phyloP scores from a whole-genome alignment of 139 green algal species.

The Tetraselmis striata region DNA sequence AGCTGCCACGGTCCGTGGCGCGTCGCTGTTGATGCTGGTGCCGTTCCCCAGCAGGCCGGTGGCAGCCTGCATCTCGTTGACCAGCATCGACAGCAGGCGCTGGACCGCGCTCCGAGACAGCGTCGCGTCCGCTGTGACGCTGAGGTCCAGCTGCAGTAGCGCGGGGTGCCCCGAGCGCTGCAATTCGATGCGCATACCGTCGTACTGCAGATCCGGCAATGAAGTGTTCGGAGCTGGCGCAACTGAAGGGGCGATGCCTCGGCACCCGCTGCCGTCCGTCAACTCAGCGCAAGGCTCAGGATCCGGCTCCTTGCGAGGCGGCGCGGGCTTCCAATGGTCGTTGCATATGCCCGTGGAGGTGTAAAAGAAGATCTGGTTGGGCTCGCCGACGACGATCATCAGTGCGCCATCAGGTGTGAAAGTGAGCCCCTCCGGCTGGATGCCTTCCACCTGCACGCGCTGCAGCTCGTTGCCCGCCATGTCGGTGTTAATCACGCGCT shows the following conservation, averaged over 20 bases:
- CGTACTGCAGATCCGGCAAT: neutral
- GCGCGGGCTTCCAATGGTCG: neutral
- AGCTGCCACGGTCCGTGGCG: neutral
- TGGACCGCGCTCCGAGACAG: neutral
- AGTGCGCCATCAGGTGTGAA: neutral
- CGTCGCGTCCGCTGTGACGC: neutral
- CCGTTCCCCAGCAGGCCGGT: neutral
- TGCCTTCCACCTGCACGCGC: neutral
- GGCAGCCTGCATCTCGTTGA: neutral
- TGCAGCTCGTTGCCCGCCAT: neutral
- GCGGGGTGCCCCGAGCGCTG: neutral
- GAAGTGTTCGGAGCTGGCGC: no score
- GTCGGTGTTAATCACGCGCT: neutral
- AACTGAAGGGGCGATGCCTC: no score
- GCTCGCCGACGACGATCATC: neutral
- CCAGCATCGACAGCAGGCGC: neutral
- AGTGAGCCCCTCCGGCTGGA: neutral
- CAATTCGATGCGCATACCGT: neutral
- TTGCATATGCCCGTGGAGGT: neutral
- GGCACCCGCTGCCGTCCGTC: no score
- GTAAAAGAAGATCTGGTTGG: neutral
- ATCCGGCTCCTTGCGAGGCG: neutral
- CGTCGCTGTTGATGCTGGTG: neutral
- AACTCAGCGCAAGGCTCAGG: no score
- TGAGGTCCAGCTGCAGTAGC: neutral